Evolutionary conservation across 495 filamentous ascomycete genomes (phyloP).

Genomic region (Aspergillus sparsus): DNA sequence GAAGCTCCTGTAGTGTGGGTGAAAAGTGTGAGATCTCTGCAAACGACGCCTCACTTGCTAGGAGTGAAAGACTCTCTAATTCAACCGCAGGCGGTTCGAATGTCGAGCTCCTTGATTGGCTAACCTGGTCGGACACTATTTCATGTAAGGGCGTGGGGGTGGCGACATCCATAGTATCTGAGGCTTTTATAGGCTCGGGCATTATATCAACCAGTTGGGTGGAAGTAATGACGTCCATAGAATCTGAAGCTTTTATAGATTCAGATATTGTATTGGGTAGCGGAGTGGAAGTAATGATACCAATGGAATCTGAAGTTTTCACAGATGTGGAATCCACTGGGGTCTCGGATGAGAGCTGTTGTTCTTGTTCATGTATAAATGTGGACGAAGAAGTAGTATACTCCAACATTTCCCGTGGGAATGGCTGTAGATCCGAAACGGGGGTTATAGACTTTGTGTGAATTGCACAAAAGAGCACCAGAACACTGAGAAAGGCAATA

Average conservation of each 20-base stretch:
- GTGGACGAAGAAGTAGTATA: slow-evolving; percentile 3
- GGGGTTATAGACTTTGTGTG: slow-evolving; percentile 23
- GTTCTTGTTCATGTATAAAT: slow-evolving; percentile 15
- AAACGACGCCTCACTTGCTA: neutral
- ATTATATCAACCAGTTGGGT: neutral
- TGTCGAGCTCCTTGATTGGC: neutral
- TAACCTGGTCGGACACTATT: neutral
- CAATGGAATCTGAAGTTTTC: neutral
- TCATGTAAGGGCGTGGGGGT: neutral
- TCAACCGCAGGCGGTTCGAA: neutral
- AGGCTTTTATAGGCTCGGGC: too few species aligned
- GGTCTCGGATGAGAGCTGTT: slow-evolving; percentile 9
- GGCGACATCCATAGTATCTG: neutral
- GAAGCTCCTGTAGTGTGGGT: neutral
- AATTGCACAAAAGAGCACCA: slow-evolving; percentile 58
- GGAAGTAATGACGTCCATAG: neutral
- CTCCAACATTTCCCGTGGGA: slow-evolving; percentile 21
- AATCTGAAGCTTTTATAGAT: neutral
- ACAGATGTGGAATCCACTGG: neutral
- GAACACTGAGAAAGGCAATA: slow-evolving; percentile 61
- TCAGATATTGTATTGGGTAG: neutral
- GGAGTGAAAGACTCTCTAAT: neutral
- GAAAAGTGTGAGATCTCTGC: neutral
- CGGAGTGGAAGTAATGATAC: slow-evolving; percentile 1
- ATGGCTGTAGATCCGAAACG: slow-evolving; percentile 20